Evolutionary conservation across 768 basidiomycete genomes (phyloP), one percentile per base, ranked within the genome.

Genomic region (Tremella mesenterica): DNA sequence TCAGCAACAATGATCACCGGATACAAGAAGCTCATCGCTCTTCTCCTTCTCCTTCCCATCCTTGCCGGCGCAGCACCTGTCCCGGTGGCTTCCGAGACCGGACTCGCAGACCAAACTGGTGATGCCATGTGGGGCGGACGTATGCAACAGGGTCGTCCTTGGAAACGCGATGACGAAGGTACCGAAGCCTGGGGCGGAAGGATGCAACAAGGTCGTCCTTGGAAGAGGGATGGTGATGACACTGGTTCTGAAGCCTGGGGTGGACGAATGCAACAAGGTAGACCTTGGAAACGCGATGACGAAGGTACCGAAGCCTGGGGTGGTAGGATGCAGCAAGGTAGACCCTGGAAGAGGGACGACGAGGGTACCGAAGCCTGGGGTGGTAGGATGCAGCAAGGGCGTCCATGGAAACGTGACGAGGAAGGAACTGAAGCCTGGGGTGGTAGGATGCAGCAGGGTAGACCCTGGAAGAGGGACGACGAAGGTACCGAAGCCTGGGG

Each of bases 281-380:
- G 34, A 25, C 18, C 31, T 28, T 50, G 49, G 49, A 50, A 50
- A 36, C 49, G 49, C 6, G 49, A 50, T 25, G 49, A 50, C 4
- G 27, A 14, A 4, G 49, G 49, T 23, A 20, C 20, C 33, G 34
- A 6, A 5, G 13, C 21, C 18, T 50, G 29, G 18, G 6, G 8
- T 5, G 49, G 49, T 10, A 25, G 33, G 18, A 36, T 18, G 3
- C n/a, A 21, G 4, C 23, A 18, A 13, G 33, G 33, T 4, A 46
- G 34, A 25, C 18, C 31, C 33, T 50, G 49, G 49, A 50, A 50
- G 49, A 31, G 49, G 7, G 49, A 50, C 26, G 49, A 50, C 4
- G 27, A 14, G 4, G 49, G 49, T 23, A 20, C 20, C 33, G 34
- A 6, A 5, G 13, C 21, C 18, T 50, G 29, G 18, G 6, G 8